Percentiles rank a stretch among this genome's conserved stretches.
These are phyloP conservation scores for Huntiella moniliformis DNA, from an alignment of 2,329 filamentous ascomycete species.

Conservation along the genomic window DNA sequence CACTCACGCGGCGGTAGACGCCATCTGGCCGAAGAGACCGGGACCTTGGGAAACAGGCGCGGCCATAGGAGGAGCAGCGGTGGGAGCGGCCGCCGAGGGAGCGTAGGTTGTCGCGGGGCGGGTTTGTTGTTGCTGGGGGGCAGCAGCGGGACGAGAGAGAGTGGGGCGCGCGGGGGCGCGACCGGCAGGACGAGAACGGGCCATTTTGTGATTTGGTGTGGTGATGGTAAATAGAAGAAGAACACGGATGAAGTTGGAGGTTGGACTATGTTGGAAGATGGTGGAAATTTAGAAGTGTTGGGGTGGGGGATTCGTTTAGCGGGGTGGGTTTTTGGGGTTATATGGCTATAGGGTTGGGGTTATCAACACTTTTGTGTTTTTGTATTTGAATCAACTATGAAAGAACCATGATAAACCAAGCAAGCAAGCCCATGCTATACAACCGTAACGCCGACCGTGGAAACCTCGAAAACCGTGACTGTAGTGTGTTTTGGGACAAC, in stretches of 20 bases:
- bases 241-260: constrained; percentile 3
- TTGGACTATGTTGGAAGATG: not conserved
- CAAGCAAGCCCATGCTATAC: not conserved
- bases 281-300: not conserved
- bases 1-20: constrained; percentile 88
- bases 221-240: constrained; percentile 10
- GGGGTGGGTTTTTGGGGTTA: not conserved
- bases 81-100: constrained; percentile 26
- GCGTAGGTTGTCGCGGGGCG: constrained; percentile 51
- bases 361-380: not conserved
- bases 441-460: no score
- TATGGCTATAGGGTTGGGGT: not conserved
- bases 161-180: constrained; percentile 49
- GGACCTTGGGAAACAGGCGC: constrained; percentile 44
- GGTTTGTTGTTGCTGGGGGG: constrained; percentile 40
- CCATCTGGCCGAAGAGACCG: constrained; percentile 91
- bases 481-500: no score
- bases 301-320: not conserved
- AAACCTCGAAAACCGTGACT: no score
- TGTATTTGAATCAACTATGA: not conserved
- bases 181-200: constrained; percentile 54
- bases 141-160: constrained; percentile 30
- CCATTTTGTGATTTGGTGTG: constrained; percentile 32
- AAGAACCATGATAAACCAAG: not conserved
- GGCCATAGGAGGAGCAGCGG: constrained; percentile 28